Base-by-base conservation (phyloP, 257 asterid species). In the Jacaranda copaia region DNA sequence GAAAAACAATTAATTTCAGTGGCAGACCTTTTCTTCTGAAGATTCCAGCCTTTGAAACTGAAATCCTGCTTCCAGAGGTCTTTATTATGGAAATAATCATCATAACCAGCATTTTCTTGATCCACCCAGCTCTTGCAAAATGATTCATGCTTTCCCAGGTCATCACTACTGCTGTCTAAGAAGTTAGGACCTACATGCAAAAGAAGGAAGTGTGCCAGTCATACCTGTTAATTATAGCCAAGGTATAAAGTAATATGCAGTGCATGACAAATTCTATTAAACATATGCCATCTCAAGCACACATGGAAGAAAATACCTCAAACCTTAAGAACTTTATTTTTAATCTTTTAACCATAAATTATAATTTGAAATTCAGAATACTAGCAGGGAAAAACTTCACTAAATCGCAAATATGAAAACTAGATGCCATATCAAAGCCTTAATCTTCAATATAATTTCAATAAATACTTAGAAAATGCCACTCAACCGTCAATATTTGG, bases 1-100 rank as follows among this genome's bases (percentile, higher is more conserved):
- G 15, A 11, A 40, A 69, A 76, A 39, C 4, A 65, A 39, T 32
- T 61, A 36, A 62, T 43, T 16, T 40, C 51, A 72, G 43, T 46
- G 65, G 20, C 64, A 68, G 74, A 92, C 97, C 92, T 87, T 76
- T 46, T 84, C 53, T 84, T 84, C 76, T 65, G 86, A 48, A 58
- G 75, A 75, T 78, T 75, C 86, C 87, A 77, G 81, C 64, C 79
- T 79, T 84, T 85, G 35, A 81, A 75, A 81, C 70, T 73, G 68
- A 81, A 75, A 61, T 76, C 84, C 58, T 82, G 76, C 73, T 65
- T 70, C 87, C 84, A 85, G 25, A 20, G 55, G 84, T 82, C 82
- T 68, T 62, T 79, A 73, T 65, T 66, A 70, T 60, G 73, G 55
- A 73, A 82, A 83, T 77, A 76, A 73, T 89, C 90, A 82, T 63